These are phyloP conservation scores for Phaeotremella skinneri DNA, from an alignment of 768 basidiomycete genomes.

Conservation along the genomic window DNA sequence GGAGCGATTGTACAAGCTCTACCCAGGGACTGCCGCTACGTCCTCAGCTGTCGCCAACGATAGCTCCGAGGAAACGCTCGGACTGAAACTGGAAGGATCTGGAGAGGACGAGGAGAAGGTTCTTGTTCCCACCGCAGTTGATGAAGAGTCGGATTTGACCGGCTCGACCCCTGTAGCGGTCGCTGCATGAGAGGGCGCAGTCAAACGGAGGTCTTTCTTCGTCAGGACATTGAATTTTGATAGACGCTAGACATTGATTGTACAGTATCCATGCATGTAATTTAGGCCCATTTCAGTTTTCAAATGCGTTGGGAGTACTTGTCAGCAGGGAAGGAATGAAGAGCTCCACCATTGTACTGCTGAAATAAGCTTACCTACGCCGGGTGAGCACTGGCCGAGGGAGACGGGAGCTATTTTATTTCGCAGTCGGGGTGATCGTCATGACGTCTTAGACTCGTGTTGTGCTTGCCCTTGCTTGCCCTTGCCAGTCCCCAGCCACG, in stretches of 20 bases:
- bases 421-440: not conserved
- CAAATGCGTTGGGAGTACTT: no score
- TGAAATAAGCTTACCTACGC: conserved; percentile 5
- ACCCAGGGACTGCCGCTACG: not conserved
- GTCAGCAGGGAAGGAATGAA: conserved; percentile 1
- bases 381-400: not conserved
- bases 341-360: not conserved
- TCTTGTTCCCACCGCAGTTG: not conserved
- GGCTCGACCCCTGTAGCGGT: no score
- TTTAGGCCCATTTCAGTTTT: no score
- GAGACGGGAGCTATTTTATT: conserved; percentile 2
- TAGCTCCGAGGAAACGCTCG: not conserved
- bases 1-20: conserved; percentile 22
- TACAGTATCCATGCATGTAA: no score
- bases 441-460: not conserved
- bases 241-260: no score
- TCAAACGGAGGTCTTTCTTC: no score
- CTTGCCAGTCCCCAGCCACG: conserved; percentile 1
- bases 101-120: conserved; percentile 2
- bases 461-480: not conserved
- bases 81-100: conserved; percentile 6
- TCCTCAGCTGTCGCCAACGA: not conserved
- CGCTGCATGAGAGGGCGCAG: no score
- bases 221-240: no score
- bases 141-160: conserved; percentile 6